Evolutionary conservation across 345 rosid species (phyloP).

Genomic region (Ceriops tagal): DNA sequence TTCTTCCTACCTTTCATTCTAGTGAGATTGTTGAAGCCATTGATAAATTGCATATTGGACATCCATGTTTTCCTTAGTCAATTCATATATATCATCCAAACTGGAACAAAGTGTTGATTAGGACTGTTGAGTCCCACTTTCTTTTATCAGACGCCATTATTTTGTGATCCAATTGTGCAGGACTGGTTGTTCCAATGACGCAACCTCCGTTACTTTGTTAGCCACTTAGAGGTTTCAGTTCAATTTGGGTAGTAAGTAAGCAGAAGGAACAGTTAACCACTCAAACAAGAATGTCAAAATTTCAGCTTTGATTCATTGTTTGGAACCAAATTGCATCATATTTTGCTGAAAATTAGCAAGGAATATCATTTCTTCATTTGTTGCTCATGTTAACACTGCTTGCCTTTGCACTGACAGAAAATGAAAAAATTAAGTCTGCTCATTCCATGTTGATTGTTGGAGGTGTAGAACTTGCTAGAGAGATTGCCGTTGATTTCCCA

Average conservation of each 20-base stretch:
- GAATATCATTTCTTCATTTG: not conserved
- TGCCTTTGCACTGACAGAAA: constrained; percentile 39
- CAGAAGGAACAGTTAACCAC: not conserved
- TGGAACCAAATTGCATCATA: not conserved
- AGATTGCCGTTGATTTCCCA: constrained; percentile 74
- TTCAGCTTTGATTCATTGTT: not conserved
- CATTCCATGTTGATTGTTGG: constrained; percentile 72
- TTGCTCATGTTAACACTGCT: constrained; percentile 7
- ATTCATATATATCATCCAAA: too few species aligned
- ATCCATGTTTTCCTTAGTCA: not conserved
- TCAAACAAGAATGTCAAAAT: too few species aligned
- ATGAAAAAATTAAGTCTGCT: constrained; percentile 70
- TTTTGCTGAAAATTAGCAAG: not conserved
- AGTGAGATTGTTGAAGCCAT: too few species aligned
- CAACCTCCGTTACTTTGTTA: not conserved
- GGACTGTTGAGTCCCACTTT: too few species aligned
- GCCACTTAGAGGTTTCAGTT: not conserved
- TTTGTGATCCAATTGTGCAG: too few species aligned
- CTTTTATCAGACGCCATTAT: too few species aligned
- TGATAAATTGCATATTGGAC: not conserved
- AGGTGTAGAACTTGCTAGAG: too few species aligned
- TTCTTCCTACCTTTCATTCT: too few species aligned
- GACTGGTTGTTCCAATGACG: not conserved
- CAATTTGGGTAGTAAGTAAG: not conserved
- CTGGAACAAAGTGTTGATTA: too few species aligned